These are phyloP conservation scores for Penicillium turbatum DNA, from an alignment of 495 filamentous ascomycete genomes.

Conservation along the genomic window DNA sequence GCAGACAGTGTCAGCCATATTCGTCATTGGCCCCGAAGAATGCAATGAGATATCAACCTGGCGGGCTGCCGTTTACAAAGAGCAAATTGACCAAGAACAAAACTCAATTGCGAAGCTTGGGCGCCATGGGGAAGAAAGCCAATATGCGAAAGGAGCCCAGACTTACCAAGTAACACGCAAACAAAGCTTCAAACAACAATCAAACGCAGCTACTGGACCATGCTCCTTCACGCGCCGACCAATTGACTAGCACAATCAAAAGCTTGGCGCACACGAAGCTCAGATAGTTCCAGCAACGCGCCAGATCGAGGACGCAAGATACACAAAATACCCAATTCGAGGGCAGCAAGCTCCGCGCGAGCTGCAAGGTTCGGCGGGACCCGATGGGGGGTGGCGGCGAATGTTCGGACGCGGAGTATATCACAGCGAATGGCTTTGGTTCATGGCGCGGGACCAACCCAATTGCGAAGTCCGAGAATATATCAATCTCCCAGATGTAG, in stretches of 20 bases:
- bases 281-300: not conserved
- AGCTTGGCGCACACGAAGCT: conserved; percentile 2
- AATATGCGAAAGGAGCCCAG: not conserved
- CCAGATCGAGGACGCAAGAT: not conserved
- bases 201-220: conserved; percentile 34
- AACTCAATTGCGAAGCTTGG: not conserved
- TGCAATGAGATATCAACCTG: not conserved
- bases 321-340: not conserved
- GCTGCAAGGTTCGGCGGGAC: conserved; percentile 1
- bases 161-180: conserved; percentile 37
- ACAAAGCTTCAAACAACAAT: conserved; percentile 21
- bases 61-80: not conserved
- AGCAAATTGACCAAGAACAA: not conserved
- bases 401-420: not conserved
- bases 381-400: not conserved
- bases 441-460: not conserved
- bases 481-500: not conserved
- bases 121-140: not conserved
- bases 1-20: conserved; percentile 20
- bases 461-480: not conserved
- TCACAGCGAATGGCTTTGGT: not conserved
- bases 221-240: conserved; percentile 24
- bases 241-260: conserved; percentile 5
- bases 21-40: not conserved
- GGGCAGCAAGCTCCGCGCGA: not conserved